These are phyloP conservation scores for Talaromyces sp. DNA, from an alignment of 2,329 filamentous ascomycete genomes.

Conservation along the genomic window DNA sequence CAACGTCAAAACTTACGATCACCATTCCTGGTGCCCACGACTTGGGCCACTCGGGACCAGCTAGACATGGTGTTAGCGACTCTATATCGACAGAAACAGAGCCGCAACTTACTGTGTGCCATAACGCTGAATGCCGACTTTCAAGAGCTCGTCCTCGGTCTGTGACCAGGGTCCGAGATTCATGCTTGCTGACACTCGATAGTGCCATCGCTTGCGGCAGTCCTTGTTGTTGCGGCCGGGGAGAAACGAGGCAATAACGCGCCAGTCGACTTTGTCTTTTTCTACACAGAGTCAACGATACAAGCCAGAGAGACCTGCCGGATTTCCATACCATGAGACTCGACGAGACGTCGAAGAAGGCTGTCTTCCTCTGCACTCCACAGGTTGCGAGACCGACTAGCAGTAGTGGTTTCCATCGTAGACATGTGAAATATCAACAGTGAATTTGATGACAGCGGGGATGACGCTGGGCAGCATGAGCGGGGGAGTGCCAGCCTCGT, in stretches of 20 bases:
- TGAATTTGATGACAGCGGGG: background rate
- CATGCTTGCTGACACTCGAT: constrained; percentile 12
- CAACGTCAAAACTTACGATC: constrained; percentile 6
- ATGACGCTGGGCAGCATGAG: background rate
- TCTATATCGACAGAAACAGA: background rate
- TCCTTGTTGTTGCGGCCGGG: constrained; percentile 14
- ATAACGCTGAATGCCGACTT: constrained; percentile 11
- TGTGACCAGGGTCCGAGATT: constrained; percentile 13
- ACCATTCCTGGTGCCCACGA: constrained; percentile 13
- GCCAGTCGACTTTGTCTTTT: constrained; percentile 14
- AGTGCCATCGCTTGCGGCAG: constrained; percentile 14
- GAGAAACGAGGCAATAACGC: constrained; percentile 10
- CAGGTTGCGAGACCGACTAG: constrained; percentile 9
- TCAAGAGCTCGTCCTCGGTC: constrained; percentile 11
- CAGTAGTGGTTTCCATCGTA: constrained; percentile 8
- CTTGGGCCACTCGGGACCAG: constrained; percentile 14
- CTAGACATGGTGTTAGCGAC: background rate
- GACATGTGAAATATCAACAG: background rate
- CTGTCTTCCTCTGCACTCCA: constrained; percentile 12
- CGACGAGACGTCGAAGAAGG: constrained; percentile 9
- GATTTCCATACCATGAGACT: constrained; percentile 7
- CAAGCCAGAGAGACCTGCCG: background rate
- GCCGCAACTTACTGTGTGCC: constrained; percentile 10
- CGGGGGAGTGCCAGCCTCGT: background rate
- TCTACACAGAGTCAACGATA: constrained; percentile 1